Percentiles rank a stretch among this genome's conserved stretches.
Conservation (phyloP, 805 yeast species). For the Myxozyma sirexii region DNA sequence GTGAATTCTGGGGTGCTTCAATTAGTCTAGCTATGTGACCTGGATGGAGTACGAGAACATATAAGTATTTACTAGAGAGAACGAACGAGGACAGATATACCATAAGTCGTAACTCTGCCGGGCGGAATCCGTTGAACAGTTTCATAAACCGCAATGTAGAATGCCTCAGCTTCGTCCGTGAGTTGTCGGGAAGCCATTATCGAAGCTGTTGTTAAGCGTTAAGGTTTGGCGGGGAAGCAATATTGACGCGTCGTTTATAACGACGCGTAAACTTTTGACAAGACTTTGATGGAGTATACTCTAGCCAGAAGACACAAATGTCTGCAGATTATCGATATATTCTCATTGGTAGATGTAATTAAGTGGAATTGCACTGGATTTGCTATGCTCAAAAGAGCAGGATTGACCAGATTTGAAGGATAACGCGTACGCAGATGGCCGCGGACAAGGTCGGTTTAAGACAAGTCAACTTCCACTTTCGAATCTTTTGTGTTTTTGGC, state of each 20-base stretch:
- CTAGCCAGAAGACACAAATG: too few relatives aligned
- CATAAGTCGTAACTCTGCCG: conserved; percentile 72
- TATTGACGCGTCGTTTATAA: neutral
- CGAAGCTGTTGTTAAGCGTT: neutral
- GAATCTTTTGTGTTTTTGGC: too few relatives aligned
- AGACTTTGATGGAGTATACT: too few relatives aligned
- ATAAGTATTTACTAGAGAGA: neutral
- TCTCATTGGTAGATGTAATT: too few relatives aligned
- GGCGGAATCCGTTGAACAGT: conserved; percentile 57
- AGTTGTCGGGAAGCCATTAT: conserved; percentile 7
- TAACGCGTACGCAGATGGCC: too few relatives aligned
- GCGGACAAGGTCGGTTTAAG: too few relatives aligned
- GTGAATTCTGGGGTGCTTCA: conserved; percentile 63
- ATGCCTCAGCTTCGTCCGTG: conserved; percentile 55
- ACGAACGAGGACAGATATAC: conserved; percentile 43
- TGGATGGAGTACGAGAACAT: conserved; percentile 11
- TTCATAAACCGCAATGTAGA: conserved; percentile 63
- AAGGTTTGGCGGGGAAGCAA: neutral
- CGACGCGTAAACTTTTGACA: neutral
- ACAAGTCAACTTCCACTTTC: too few relatives aligned
- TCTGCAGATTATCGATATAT: too few relatives aligned
- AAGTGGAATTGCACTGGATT: too few relatives aligned
- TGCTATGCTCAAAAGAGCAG: too few relatives aligned
- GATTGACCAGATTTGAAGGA: too few relatives aligned
- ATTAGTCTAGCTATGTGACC: conserved; percentile 71